Percentiles rank a stretch among this genome's conserved stretches.
These are phyloP conservation scores for Groenewaldozyma salmanticensis DNA, from an alignment of 805 yeast species.

Conservation along the genomic window DNA sequence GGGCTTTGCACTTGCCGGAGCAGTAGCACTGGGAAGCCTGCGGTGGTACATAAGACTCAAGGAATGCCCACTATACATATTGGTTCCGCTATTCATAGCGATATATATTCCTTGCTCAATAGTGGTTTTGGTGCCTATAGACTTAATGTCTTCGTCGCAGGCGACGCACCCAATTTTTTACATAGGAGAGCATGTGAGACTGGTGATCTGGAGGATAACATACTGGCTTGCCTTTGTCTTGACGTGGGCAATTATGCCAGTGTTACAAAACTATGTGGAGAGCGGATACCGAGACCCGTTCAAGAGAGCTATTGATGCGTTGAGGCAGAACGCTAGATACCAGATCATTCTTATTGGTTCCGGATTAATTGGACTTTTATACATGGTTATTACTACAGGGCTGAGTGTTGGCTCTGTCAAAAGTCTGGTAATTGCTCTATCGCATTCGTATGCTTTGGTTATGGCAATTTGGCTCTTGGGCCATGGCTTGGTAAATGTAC, in stretches of 20 bases:
- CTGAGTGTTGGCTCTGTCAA: slow-evolving; percentile 47
- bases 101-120: slow-evolving; percentile 69
- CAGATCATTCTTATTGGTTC: slow-evolving; percentile 47
- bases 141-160: slow-evolving; percentile 47
- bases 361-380: slow-evolving; percentile 47
- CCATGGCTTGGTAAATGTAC: slow-evolving; percentile 64
- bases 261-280: slow-evolving; percentile 60
- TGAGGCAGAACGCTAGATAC: slow-evolving; percentile 46
- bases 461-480: slow-evolving; percentile 79
- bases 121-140: slow-evolving; percentile 64
- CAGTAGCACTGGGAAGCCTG: slow-evolving; percentile 29
- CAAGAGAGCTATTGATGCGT: slow-evolving; percentile 45
- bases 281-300: slow-evolving; percentile 52
- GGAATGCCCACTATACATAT: slow-evolving; percentile 34
- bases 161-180: slow-evolving; percentile 35
- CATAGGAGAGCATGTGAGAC: slow-evolving; percentile 38
- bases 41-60: slow-evolving; percentile 29
- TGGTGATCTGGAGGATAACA: slow-evolving; percentile 59
- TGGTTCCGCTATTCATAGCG: slow-evolving; percentile 44
- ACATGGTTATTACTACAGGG: slow-evolving; percentile 48
- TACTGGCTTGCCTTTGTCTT: slow-evolving; percentile 76
- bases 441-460: slow-evolving; percentile 67
- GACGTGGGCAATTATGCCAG: slow-evolving; percentile 70
- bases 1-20: slow-evolving; percentile 22
- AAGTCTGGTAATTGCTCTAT: slow-evolving; percentile 59